A percentile compares a stretch with the other conserved stretches of the same genome.
Conservation (phyloP, 2,329 filamentous ascomycete species). For the Trichoderma asperellum region DNA sequence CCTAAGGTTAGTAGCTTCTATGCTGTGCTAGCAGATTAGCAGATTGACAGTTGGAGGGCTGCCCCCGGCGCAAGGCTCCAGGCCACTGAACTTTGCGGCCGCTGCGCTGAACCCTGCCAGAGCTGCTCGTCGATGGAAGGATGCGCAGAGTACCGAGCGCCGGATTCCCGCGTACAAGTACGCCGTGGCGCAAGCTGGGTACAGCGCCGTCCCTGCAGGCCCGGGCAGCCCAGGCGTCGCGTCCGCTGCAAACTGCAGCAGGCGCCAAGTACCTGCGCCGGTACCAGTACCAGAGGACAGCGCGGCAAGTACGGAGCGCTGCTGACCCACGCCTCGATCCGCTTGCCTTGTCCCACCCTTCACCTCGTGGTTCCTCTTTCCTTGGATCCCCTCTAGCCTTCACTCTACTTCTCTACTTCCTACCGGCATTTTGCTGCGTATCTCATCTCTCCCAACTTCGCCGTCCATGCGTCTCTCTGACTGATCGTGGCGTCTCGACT, state of each 20-base stretch:
- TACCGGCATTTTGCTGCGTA: background rate
- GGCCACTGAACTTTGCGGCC: conserved; percentile 27
- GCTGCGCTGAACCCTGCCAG: conserved; percentile 16
- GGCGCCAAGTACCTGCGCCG: background rate
- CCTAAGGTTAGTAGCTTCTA: background rate
- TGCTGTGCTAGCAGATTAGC: background rate
- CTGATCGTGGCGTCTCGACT: background rate
- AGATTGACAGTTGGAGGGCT: background rate
- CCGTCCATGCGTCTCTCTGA: background rate
- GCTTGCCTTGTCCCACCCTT: conserved; percentile 15
- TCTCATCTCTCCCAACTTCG: background rate
- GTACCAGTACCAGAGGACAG: conserved; percentile 15
- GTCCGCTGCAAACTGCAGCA: background rate
- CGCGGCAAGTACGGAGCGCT: conserved; percentile 26
- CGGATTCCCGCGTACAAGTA: background rate
- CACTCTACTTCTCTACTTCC: background rate
- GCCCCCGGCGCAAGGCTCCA: background rate
- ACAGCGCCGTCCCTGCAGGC: background rate
- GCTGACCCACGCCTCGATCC: conserved; percentile 24
- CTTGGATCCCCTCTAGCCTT: background rate
- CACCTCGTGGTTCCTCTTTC: conserved; percentile 3
- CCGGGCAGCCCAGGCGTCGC: background rate
- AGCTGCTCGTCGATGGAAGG: conserved; percentile 11
- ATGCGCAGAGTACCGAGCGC: background rate
- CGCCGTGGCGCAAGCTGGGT: background rate